Evolutionary conservation across 2,329 filamentous ascomycete genomes (phyloP), one percentile per base, ranked within the genome.

Genomic region (Furcasterigmium sp.): DNA sequence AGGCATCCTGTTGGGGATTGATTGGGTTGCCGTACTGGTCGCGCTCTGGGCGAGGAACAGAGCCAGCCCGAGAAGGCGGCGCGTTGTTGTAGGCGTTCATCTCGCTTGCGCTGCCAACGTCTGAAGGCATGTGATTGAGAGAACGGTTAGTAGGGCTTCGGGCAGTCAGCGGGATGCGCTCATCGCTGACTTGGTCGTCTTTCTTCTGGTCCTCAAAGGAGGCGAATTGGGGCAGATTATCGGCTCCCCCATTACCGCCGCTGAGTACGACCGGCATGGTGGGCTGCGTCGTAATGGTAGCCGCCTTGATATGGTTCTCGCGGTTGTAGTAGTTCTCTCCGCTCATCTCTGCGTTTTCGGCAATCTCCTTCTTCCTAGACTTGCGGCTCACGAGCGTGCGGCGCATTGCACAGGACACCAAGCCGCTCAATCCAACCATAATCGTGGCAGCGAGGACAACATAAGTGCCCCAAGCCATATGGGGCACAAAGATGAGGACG

Each of bases 271-370:
- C 17, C 8, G 81, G 76, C 42, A 82, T 65, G 17, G 79, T 80
- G 8, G 82, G 77, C 49, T 84, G 75, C 49, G 73, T 66, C 25
- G 67, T 59, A 2, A 66, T 61, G 8, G 65, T 61, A 30, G 64
- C 55, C 28, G 72, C 59, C 47, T 80, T 75, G 39, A 70, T 66
- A 48, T 79, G 73, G 29, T 70, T 75, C 63, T 85, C 80, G 46
- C 84, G 76, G 56, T 84, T 85, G 65, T 94, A 96, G 61, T 85
- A 96, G 58, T 91, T 93, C 56, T 93, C 83, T 21, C 91, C 91
- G 60, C 87, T 97, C 91, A 97, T 97, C 61, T 97, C 91, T 8
- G 91, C 88, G 60, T 97, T 95, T 63, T 94, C 87, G 3, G 83
- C 89, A 59, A 97, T 94, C 37, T 89, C 81, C 70, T 84, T 88